Percentiles rank a stretch among this genome's conserved stretches.
phyloP scores from a whole-genome alignment of 768 basidiomycete genomes.

The Clitopilus passeckerianus region DNA sequence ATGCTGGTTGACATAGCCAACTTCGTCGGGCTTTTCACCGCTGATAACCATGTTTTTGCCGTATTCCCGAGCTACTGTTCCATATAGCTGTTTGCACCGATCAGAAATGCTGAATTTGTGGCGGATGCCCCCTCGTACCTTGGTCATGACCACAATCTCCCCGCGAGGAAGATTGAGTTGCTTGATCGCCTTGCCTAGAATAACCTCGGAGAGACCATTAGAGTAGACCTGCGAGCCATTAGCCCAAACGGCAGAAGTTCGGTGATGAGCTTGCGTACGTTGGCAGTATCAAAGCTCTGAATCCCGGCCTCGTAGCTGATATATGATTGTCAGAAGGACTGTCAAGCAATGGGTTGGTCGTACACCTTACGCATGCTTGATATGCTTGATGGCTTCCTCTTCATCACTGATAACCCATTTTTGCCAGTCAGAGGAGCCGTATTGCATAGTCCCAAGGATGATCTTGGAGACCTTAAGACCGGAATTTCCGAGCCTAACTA shows the following conservation, averaged over 20 bases:
- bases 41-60: slow-evolving; percentile 5
- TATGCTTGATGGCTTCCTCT: slow-evolving; percentile 43
- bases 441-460: slow-evolving; percentile 63
- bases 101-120: background rate
- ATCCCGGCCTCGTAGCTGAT: slow-evolving; percentile 57
- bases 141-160: slow-evolving; percentile 76
- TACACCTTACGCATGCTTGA: slow-evolving; percentile 37
- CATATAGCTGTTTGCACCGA: slow-evolving; percentile 29
- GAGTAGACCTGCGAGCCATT: slow-evolving; percentile 47
- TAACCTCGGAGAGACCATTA: slow-evolving; percentile 58
- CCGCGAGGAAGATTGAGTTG: slow-evolving; percentile 62
- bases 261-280: slow-evolving; percentile 20
- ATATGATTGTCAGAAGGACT: background rate
- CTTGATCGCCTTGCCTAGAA: slow-evolving; percentile 72
- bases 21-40: slow-evolving; percentile 21
- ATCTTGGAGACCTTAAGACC: slow-evolving; percentile 62
- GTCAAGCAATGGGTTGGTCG: background rate
- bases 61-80: slow-evolving; percentile 21
- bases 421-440: slow-evolving; percentile 49
- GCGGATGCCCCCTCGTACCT: slow-evolving; percentile 27
- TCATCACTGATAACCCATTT: slow-evolving; percentile 41
- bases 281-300: slow-evolving; percentile 57
- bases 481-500: slow-evolving; percentile 45
- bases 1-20: slow-evolving; percentile 53
- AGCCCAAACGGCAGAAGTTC: background rate